Evolutionary conservation across 2,329 filamentous ascomycete species (phyloP), one percentile per base, ranked within the genome.

Genomic region (Coccinonectria pachysandricola): DNA sequence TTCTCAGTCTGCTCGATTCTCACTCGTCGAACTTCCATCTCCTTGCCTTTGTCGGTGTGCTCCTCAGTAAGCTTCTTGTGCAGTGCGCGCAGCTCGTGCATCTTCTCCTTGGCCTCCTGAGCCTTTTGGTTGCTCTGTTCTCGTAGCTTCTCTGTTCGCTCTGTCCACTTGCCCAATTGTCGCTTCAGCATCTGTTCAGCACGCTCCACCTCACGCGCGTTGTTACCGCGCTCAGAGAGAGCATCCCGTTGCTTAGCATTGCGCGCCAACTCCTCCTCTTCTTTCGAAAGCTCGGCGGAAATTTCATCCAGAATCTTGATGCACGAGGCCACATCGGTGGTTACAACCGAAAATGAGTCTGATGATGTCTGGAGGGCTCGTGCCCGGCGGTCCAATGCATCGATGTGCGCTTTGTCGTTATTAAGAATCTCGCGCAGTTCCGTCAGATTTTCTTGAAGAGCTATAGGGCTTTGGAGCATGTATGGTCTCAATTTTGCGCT

Each of bases 1-100:
- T 96, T 96, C 69, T 96, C 88, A 7, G 85, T 94, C 62, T 95
- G 86, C 59, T 98, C 91, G 38, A 98, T 96, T 34, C 87, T 68
- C n/a, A 95, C 84, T 42, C 83, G 75, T 45, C 87, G 69, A 49
- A 81, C 76, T 63, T 98, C 91, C 61, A 96, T 92, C 49, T 96
- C 88, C 31, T 84, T 79, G 17, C 79, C 79, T 59, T 93, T 92
- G 28, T 91, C 84, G 2, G 71, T 72, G 36, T 87, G 70, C 64
- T 98, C 88, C 48, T 88, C 81, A 1, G 79, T 81, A 34, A 96
- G 62, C 49, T 76, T 75, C 47, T 75, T 75, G 54, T 98, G 88
- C 23, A 86, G 71, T 4, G 69, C 74, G 29, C 83, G 70, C 30
- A 98, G 64, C 56, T 91, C 82, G 46, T 95, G 84, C 87, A 95